Evolutionary conservation across 2,329 filamentous ascomycete genomes (phyloP).

Genomic region (Talaromyces sp.): DNA sequence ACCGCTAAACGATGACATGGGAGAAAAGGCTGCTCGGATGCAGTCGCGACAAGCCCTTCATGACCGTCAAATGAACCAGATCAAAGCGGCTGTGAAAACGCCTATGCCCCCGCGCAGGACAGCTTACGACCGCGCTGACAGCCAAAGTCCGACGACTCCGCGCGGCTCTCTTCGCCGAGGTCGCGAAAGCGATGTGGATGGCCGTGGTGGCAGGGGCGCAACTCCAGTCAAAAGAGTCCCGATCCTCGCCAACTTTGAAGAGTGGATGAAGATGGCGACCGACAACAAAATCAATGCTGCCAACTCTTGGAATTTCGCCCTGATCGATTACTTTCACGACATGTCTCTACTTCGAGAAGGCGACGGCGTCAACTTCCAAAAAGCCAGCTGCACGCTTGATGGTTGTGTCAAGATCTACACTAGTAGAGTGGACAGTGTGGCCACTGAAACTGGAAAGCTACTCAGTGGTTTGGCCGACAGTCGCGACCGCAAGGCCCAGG

Average conservation of each 20-base stretch:
- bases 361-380: conserved; percentile 96
- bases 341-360: conserved; percentile 97
- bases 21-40: conserved; percentile 83
- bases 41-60: conserved; percentile 84
- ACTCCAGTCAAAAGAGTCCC: conserved; percentile 96
- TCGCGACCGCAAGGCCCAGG: conserved; percentile 64
- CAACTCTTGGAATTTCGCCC: conserved; percentile 99
- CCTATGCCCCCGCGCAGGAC: conserved; percentile 38
- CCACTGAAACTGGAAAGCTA: conserved; percentile 92
- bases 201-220: conserved; percentile 65
- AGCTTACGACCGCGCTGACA: conserved; percentile 31
- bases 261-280: conserved; percentile 99
- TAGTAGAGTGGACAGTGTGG: conserved; percentile 94
- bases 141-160: conserved; percentile 49
- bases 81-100: conserved; percentile 66
- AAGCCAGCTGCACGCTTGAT: conserved; percentile 93
- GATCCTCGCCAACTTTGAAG: conserved; percentile 95
- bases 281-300: conserved; percentile 98
- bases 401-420: conserved; percentile 99
- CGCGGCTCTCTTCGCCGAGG: conserved; percentile 29
- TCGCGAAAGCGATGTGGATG: conserved; percentile 49
- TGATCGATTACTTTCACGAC: conserved; percentile 99
- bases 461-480: conserved; percentile 84
- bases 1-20: conserved; percentile 89
- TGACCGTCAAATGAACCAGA: conserved; percentile 86